Evolutionary conservation across 75 land plant genomes (phyloP), one percentile per base, ranked within the genome.

Genomic region (Pinus taeda): DNA sequence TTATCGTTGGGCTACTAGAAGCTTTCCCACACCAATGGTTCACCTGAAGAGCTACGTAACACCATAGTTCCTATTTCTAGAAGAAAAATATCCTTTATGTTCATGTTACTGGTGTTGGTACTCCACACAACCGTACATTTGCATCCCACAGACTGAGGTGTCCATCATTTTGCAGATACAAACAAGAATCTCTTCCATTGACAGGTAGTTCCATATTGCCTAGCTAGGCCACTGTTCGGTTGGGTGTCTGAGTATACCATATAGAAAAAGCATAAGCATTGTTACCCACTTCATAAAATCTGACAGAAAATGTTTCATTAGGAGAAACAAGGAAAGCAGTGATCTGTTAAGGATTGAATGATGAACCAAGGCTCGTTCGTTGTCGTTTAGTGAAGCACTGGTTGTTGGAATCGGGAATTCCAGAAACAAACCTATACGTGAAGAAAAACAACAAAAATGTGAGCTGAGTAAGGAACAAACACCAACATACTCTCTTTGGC

Each of bases 1-100:
- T 80, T 81, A 57, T 81, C 86, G 9, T 59, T 60, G 2, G 86
- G 86, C 53, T 57, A 73, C 26, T 77, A 69, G 39, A 77, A 84
- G 65, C 74, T 81, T 63, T 81, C 77, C 84, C 84, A 84, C 12
- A 84, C 4, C 7, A 49, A 49, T 4, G 3, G 24, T 21, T 60
- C 36, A 3, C 49, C 55, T 4, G 55, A 58, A 9, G 57, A 45
- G 60, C 72, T 76, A 11, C 63, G 33, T 57, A 84, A 42, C 17
- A 81, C 79, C 42, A 81, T 15, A 60, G 81, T 84, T 61, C 83
- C 79, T 0, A 56, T 45, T 20, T 84, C 74, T 6, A 20, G 57
- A 15, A 84, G 60, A 8, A 14, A 2, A 29, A 49, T 56, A 0
- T 20, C 24, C 39, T 4, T 57, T 53, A 14, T 26, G 36, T 30